phyloP scores from a whole-genome alignment of 495 filamentous ascomycete genomes.

The Daldinia concentrica region DNA sequence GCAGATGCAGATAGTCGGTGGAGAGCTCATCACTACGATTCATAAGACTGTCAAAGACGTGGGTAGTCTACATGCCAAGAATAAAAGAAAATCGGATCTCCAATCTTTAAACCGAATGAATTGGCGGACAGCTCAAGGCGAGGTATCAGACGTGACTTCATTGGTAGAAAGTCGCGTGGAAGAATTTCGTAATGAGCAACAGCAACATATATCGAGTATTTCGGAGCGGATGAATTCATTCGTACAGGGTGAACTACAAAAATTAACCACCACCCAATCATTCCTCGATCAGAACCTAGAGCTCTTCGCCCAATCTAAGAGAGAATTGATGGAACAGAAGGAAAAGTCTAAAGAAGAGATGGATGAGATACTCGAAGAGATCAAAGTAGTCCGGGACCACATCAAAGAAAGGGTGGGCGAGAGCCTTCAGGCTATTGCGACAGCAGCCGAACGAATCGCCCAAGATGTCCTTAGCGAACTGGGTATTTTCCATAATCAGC shows the following conservation, averaged over 20 bases:
- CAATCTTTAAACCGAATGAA: slow-evolving; percentile 77
- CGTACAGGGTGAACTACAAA: slow-evolving; percentile 73
- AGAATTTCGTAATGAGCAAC: slow-evolving; percentile 74
- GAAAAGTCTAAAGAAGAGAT: slow-evolving; percentile 81
- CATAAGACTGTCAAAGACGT: slow-evolving; percentile 81
- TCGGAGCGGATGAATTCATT: slow-evolving; percentile 76
- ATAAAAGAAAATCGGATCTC: slow-evolving; percentile 82
- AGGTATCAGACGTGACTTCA: slow-evolving; percentile 77
- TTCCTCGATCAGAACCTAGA: slow-evolving; percentile 73
- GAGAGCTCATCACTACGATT: slow-evolving; percentile 77
- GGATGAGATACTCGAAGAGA: slow-evolving; percentile 90
- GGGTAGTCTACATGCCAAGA: slow-evolving; percentile 80
- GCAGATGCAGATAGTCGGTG: slow-evolving; percentile 74
- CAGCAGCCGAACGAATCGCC: slow-evolving; percentile 85
- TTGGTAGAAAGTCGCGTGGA: slow-evolving; percentile 77
- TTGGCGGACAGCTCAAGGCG: slow-evolving; percentile 78
- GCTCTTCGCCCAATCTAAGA: slow-evolving; percentile 71
- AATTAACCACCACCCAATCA: slow-evolving; percentile 69
- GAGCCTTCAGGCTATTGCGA: slow-evolving; percentile 83
- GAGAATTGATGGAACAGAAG: slow-evolving; percentile 72
- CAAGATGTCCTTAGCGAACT: slow-evolving; percentile 91
- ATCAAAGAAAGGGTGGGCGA: slow-evolving; percentile 87
- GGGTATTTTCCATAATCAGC: slow-evolving; percentile 78
- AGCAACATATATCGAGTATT: slow-evolving; percentile 70
- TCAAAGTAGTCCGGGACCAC: slow-evolving; percentile 84